Base-by-base conservation (phyloP, 129 eudicot genomes). In the Pseudognaphalium luteoalbum region DNA sequence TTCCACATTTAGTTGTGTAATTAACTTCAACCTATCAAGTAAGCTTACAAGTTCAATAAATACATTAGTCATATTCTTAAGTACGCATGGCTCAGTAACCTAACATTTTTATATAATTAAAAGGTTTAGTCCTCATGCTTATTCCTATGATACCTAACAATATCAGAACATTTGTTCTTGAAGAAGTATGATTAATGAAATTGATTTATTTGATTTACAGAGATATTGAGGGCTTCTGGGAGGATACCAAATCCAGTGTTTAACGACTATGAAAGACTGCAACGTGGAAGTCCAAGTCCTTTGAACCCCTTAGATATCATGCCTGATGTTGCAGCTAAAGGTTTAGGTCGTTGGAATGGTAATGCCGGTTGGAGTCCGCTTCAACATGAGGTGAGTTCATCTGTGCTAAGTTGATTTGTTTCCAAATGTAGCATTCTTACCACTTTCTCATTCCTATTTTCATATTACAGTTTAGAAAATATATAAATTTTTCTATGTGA, bases 251-350 rank as follows among this genome's bases (percentile, higher is more conserved):
- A 86, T 82, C 93, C 87, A 79, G 91, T 88, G 15, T 79, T 89
- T 73, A 85, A 85, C 57, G 97, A 86, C 77, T 92, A 79, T 77
- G 97, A 89, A 72, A 81, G 95, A 71, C 82, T 90, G 63, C 92
- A 85, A 80, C 96, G 90, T 84, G 88, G 97, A 72, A 89, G 97
- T 86, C 97, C 96, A 15, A 86, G 92, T 68, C 96, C 91, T 7
- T 69, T 87, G 81, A 83, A 82, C 34, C 78, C 86, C 30, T 78
- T 81, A 51, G 90, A 92, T 28, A 62, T 86, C 42, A 84, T 89
- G 61, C 83, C 91, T 2, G 87, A 87, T 85, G 50, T 87, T 68
- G 90, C 83, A 19, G 86, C 79, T 25, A 84, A 84, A 51, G 85
- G 90, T 37, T 70, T 88, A 80, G 85, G 82, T 25, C 86, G 82